These are phyloP conservation scores for Truncatella angustata DNA, from an alignment of 2,329 filamentous ascomycete genomes.

Conservation along the genomic window DNA sequence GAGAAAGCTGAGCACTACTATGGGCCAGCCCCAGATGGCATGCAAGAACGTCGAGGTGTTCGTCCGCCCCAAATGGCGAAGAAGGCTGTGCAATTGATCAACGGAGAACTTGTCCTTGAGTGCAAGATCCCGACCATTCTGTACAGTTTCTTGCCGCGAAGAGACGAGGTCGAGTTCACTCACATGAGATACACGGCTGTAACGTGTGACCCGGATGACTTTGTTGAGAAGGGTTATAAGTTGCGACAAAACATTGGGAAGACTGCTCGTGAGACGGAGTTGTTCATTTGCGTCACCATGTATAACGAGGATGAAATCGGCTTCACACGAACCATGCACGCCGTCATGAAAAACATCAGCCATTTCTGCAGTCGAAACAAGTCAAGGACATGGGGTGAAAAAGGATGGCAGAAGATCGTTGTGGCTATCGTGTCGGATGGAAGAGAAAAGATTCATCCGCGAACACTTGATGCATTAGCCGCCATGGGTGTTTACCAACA, in stretches of 20 bases:
- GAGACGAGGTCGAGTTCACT: constrained; percentile 94
- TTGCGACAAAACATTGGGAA: constrained; percentile 88
- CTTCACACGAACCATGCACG: constrained; percentile 92
- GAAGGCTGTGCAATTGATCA: constrained; percentile 94
- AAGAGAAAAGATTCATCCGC: constrained; percentile 80
- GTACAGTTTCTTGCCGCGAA: constrained; percentile 90
- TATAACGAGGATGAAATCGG: constrained; percentile 98
- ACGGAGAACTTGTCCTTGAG: constrained; percentile 94
- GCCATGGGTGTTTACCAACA: constrained; percentile 98
- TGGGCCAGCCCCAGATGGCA: constrained; percentile 80
- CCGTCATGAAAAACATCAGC: constrained; percentile 98
- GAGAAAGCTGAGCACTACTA: constrained; percentile 78
- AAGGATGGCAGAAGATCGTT: constrained; percentile 99
- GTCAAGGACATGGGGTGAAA: constrained; percentile 97
- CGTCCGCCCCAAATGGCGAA: constrained; percentile 83
- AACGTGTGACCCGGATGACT: constrained; percentile 87
- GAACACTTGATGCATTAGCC: constrained; percentile 89
- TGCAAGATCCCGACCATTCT: constrained; percentile 99
- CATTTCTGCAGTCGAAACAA: constrained; percentile 93
- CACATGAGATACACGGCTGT: constrained; percentile 95
- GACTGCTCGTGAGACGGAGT: constrained; percentile 86
- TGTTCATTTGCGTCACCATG: constrained; percentile 97
- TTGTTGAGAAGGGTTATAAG: constrained; percentile 87
- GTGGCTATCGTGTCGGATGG: constrained; percentile 97
- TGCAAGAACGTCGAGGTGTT: constrained; percentile 84